Conservation (phyloP, 2,329 filamentous ascomycete genomes). For the Fusarium bactridioides region DNA sequence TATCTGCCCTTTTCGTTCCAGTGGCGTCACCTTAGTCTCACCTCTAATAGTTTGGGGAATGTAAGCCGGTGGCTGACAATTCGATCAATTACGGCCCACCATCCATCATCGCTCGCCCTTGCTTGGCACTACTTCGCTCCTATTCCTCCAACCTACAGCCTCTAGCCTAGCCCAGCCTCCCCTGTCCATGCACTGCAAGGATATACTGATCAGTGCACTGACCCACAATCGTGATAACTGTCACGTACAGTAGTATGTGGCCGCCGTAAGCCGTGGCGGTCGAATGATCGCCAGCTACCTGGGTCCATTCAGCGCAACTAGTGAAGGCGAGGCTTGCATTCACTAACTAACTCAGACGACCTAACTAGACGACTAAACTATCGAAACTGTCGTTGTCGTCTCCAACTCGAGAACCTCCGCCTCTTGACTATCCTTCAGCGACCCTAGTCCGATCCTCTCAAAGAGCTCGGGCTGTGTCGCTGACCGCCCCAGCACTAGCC, state of each 20-base stretch:
- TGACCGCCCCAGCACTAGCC: conserved; percentile 25
- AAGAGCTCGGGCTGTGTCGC: background rate
- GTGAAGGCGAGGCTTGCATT: background rate
- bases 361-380: background rate
- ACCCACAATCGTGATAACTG: conserved; percentile 8
- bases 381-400: background rate
- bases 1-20: background rate
- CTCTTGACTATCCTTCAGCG: background rate
- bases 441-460: conserved; percentile 26
- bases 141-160: background rate
- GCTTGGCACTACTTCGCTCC: background rate
- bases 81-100: background rate
- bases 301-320: background rate
- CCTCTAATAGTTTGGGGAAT: background rate
- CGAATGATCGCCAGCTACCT: background rate
- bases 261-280: background rate
- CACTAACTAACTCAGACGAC: background rate
- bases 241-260: background rate
- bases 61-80: background rate
- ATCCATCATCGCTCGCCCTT: background rate
- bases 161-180: background rate
- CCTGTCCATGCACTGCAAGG: background rate
- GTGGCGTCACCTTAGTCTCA: conserved; percentile 7
- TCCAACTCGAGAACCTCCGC: background rate
- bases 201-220: background rate